Evolutionary conservation across 2,329 filamentous ascomycete genomes (phyloP), one percentile per base, ranked within the genome.

Genomic region (Talaromyces piceae): DNA sequence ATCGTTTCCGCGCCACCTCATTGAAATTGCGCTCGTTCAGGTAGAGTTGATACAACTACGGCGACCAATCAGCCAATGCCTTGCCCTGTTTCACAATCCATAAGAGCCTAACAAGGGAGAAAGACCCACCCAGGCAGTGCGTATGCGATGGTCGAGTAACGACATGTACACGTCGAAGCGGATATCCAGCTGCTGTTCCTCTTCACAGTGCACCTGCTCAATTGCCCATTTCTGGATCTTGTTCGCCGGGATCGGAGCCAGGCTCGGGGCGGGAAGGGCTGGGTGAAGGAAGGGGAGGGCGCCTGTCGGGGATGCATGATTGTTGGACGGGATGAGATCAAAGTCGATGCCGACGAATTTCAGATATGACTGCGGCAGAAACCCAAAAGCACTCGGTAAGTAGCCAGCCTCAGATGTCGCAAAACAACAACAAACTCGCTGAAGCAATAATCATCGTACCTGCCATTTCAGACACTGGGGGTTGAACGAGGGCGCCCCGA

Each of bases 381-480:
- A 50, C 7, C 27, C 28, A 37, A 27, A 44, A 12, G 41, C 41
- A 13, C 16, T 27, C 22, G n/a, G n/a, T n/a, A n/a, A n/a, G n/a
- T n/a, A n/a, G n/a, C n/a, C n/a, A n/a, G n/a, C n/a, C n/a, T n/a
- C n/a, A n/a, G n/a, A n/a, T n/a, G n/a, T n/a, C n/a, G n/a, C n/a
- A n/a, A n/a, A n/a, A n/a, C n/a, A n/a, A n/a, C n/a, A n/a, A n/a
- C n/a, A n/a, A n/a, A n/a, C n/a, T n/a, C n/a, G n/a, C n/a, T n/a
- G n/a, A n/a, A n/a, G n/a, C 23, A 37, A 20, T 20, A 16, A 23
- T 18, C 20, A 16, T 37, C 81, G 59, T 61, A 91, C 89, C 87
- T 97, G 93, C 90, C 90, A 97, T 75, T 91, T 95, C 63, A 97
- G 76, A 74, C 93, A 98, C 53, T 84, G 82, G 9, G 93, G 93